A percentile compares a stretch with the other conserved stretches of the same genome.
Conservation (phyloP, 148 eudicot genomes). For the Camellia granthamiana region DNA sequence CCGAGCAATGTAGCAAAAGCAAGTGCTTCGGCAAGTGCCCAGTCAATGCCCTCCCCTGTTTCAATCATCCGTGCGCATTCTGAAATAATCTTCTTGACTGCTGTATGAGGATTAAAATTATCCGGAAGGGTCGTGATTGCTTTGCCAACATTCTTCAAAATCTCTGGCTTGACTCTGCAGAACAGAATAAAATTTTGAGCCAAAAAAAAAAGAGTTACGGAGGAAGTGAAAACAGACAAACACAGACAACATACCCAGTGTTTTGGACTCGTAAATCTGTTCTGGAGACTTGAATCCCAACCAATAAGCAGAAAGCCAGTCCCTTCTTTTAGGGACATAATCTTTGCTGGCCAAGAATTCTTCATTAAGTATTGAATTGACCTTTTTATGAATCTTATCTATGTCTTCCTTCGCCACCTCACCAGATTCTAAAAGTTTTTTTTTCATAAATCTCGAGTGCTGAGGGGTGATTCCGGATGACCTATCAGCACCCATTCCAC, state of each 20-base stretch:
- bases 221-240: conserved; percentile 3
- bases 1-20: conserved; percentile 84
- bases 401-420: conserved; percentile 65
- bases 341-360: conserved; percentile 86
- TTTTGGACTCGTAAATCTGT: conserved; percentile 75
- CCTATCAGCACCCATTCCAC: conserved; percentile 33
- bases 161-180: conserved; percentile 85
- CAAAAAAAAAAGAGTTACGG: neutral
- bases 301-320: conserved; percentile 96
- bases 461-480: conserved; percentile 79
- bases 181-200: conserved; percentile 15
- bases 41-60: conserved; percentile 86
- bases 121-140: conserved; percentile 81
- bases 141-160: conserved; percentile 86
- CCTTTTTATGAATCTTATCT: conserved; percentile 64
- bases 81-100: conserved; percentile 74
- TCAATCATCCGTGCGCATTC: conserved; percentile 90
- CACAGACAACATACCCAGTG: conserved; percentile 62
- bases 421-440: conserved; percentile 67
- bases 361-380: conserved; percentile 68
- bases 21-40: conserved; percentile 97
- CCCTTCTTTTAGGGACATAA: conserved; percentile 61
- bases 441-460: conserved; percentile 74
- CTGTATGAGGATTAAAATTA: conserved; percentile 79
- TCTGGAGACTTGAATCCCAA: conserved; percentile 85